Evolutionary conservation across 371 early-diverging fungal genomes (phyloP).

Genomic region (Mortierella sp.): DNA sequence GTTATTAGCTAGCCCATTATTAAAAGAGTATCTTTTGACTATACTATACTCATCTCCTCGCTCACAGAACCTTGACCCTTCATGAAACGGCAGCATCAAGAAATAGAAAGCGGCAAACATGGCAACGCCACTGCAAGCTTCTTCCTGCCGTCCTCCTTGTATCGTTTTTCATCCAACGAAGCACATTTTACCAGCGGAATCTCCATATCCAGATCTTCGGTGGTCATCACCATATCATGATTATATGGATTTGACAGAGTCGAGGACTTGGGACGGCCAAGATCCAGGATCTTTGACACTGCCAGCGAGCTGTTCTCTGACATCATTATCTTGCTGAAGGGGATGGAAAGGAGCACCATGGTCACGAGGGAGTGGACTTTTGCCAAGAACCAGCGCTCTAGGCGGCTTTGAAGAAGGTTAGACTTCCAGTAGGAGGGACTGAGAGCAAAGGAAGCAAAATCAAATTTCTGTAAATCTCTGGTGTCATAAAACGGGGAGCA

Average conservation of each 20-base stretch:
- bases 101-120: neutral
- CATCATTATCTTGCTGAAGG: neutral
- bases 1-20: too few species aligned
- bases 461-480: too few species aligned
- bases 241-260: neutral
- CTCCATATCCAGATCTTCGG: neutral
- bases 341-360: neutral
- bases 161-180: neutral
- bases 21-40: too few species aligned
- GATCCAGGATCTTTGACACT: neutral
- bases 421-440: conserved; percentile 9
- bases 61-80: neutral
- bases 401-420: neutral
- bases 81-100: neutral
- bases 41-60: too few species aligned
- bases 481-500: too few species aligned
- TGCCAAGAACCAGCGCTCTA: conserved; percentile 6
- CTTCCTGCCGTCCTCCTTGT: neutral
- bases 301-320: neutral
- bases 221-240: neutral
- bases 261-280: neutral
- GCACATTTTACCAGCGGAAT: neutral
- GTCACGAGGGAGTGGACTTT: neutral
- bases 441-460: too few species aligned
- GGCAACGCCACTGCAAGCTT: neutral